These are phyloP conservation scores for Tuber brumale DNA, from an alignment of 495 filamentous ascomycete genomes.

Conservation along the genomic window DNA sequence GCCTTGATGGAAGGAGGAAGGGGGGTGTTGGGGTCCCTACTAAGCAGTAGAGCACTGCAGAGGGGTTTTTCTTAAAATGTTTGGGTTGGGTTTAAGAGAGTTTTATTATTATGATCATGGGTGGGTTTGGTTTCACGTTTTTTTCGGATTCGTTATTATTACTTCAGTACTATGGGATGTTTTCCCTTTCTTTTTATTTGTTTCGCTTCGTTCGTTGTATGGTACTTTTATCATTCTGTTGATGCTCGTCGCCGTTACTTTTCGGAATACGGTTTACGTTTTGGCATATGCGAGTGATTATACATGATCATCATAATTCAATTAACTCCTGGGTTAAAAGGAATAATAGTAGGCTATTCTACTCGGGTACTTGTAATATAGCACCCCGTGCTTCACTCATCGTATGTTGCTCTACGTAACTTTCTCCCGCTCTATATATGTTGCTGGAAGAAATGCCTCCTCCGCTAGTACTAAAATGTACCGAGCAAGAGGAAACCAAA, in stretches of 20 bases:
- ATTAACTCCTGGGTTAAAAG: neutral
- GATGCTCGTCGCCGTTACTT: neutral
- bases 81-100: neutral
- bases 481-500: neutral
- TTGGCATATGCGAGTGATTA: neutral
- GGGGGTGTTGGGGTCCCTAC: constrained; percentile 32
- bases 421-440: neutral
- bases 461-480: neutral
- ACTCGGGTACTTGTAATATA: neutral
- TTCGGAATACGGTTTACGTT: neutral
- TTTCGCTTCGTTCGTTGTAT: neutral
- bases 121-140: neutral
- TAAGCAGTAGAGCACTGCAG: constrained; percentile 15
- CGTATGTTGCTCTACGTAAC: neutral
- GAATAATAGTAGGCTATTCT: neutral
- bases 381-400: neutral
- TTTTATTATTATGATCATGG: neutral
- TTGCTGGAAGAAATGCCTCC: neutral
- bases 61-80: neutral
- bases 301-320: neutral
- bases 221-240: neutral
- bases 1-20: constrained; percentile 28
- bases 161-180: neutral
- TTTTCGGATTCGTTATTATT: neutral
- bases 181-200: neutral